phyloP scores from a whole-genome alignment of 2,329 filamentous ascomycete species.

The Fusarium keratoplasticum region DNA sequence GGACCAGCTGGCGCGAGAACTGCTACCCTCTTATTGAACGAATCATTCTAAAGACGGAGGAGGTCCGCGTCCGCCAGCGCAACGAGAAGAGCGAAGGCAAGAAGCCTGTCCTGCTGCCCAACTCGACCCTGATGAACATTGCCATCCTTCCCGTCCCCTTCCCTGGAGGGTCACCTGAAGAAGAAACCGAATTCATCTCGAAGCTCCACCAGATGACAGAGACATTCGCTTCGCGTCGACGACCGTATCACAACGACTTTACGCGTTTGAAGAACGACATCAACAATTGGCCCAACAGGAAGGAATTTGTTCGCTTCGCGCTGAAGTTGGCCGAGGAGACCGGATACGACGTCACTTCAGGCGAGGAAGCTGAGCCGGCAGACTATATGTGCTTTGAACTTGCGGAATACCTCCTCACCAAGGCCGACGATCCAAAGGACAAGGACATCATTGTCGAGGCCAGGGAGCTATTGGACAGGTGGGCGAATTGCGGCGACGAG shows the following conservation, averaged over 20 bases:
- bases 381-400: conserved; percentile 41
- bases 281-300: background rate
- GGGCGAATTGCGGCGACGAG: conserved; percentile 17
- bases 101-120: conserved; percentile 14
- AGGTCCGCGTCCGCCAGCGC: background rate
- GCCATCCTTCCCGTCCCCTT: conserved; percentile 29
- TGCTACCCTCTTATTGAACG: conserved; percentile 34
- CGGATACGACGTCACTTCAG: background rate
- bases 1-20: conserved; percentile 35
- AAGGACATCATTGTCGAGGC: background rate
- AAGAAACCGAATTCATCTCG: conserved; percentile 10
- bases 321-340: conserved; percentile 19
- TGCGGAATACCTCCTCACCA: conserved; percentile 6
- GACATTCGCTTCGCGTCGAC: conserved; percentile 14
- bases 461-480: conserved; percentile 15
- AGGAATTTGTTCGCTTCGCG: conserved; percentile 7
- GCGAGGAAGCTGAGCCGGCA: conserved; percentile 1
- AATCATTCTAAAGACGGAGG: conserved; percentile 30
- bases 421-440: background rate
- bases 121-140: conserved; percentile 24
- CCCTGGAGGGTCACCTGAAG: background rate
- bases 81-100: background rate
- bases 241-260: conserved; percentile 43
- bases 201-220: conserved; percentile 27
- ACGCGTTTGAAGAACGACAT: conserved; percentile 23